Conservation (phyloP, 257 asterid genomes). For the Penstemon eatonii region DNA sequence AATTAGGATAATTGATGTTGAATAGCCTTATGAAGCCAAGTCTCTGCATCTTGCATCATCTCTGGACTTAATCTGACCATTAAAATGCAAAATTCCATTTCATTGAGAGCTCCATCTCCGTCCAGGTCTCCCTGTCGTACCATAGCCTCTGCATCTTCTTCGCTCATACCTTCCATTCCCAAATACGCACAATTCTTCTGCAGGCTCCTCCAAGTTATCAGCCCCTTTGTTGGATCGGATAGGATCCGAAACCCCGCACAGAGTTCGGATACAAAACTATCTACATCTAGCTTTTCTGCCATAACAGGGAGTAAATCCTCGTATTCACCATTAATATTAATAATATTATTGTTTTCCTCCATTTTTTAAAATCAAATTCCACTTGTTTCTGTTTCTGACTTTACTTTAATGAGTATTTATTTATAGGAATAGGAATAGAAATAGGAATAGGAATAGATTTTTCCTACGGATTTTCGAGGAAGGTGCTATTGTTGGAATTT, state of each 20-base stretch:
- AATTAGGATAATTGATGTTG: slow-evolving; percentile 8
- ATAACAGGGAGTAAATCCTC: slow-evolving; percentile 68
- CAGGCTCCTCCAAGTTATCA: slow-evolving; percentile 59
- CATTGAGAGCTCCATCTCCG: slow-evolving; percentile 62
- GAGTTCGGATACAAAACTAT: slow-evolving; percentile 49
- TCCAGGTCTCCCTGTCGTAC: slow-evolving; percentile 75
- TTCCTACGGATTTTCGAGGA: background rate
- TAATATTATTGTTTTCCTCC: no score
- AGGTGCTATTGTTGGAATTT: no score
- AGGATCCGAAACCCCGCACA: slow-evolving; percentile 58
- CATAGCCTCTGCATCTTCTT: slow-evolving; percentile 65
- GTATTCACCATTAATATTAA: slow-evolving; percentile 27
- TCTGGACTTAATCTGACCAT: slow-evolving; percentile 90
- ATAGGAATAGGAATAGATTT: no score
- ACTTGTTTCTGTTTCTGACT: no score
- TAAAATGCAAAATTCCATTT: slow-evolving; percentile 70
- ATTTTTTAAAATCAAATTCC: no score
- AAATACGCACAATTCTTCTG: slow-evolving; percentile 48
- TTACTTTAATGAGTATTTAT: no score
- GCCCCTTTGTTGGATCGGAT: slow-evolving; percentile 49
- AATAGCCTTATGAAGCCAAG: slow-evolving; percentile 81
- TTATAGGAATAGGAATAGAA: no score
- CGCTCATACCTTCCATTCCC: slow-evolving; percentile 65
- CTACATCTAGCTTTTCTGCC: slow-evolving; percentile 74
- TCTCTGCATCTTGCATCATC: slow-evolving; percentile 81